phyloP scores from a whole-genome alignment of 768 basidiomycete genomes.

The Bullera alba region DNA sequence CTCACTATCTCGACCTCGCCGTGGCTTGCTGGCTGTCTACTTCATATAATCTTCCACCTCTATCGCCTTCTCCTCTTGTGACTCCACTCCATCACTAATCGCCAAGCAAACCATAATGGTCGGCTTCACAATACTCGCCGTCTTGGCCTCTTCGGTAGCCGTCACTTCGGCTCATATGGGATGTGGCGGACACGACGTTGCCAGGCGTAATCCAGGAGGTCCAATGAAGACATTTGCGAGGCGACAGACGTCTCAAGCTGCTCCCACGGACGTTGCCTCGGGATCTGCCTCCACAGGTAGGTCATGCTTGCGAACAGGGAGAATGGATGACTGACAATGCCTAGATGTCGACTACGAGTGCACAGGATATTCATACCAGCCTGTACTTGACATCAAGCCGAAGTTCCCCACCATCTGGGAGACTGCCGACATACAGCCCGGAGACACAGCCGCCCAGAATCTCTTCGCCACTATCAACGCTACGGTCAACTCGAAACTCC shows the following conservation, averaged over 20 bases:
- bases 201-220: slow-evolving; percentile 26
- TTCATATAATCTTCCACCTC: too few species aligned
- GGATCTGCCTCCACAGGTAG: slow-evolving; percentile 22
- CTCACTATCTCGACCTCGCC: too few species aligned
- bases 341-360: slow-evolving; percentile 38
- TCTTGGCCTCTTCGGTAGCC: neutral
- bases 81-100: too few species aligned
- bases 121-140: too few species aligned
- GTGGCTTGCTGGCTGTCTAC: too few species aligned
- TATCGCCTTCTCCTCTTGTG: too few species aligned
- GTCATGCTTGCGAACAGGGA: neutral
- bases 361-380: slow-evolving; percentile 39
- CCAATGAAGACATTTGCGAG: neutral
- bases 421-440: slow-evolving; percentile 34
- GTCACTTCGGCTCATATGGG: slow-evolving; percentile 15
- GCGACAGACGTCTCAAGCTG: slow-evolving; percentile 6
- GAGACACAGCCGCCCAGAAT: slow-evolving; percentile 36
- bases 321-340: neutral
- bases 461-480: slow-evolving; percentile 41
- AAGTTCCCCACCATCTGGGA: slow-evolving; percentile 40
- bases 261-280: slow-evolving; percentile 19
- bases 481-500: slow-evolving; percentile 31
- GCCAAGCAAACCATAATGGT: too few species aligned
- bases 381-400: slow-evolving; percentile 19
- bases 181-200: slow-evolving; percentile 32